Base-by-base conservation (phyloP, 2,329 filamentous ascomycete species). In the Fusarium siculi region DNA sequence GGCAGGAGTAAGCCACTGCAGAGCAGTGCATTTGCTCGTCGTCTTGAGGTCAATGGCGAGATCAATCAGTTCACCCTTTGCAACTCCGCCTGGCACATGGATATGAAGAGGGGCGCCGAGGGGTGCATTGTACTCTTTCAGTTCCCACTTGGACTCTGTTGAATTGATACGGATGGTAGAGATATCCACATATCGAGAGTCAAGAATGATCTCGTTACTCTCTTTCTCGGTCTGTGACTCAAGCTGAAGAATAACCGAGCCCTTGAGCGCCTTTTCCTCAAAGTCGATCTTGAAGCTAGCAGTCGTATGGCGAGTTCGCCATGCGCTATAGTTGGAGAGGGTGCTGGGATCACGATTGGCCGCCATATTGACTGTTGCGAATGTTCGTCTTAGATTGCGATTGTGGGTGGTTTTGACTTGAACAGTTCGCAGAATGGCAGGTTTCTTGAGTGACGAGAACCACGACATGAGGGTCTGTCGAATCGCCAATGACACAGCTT, bases 1-100 rank as follows among this genome's bases (percentile, higher is more conserved):
- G 37, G 92, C 93, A 4, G 95, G 94, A 1, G 93, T 95, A 82
- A 99, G 88, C 96, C 96, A 99, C 83, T 98, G 96, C 70, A 99
- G 86, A 15, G 96, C 96, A 16, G 95, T 97, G 82, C 96, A 98
- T 78, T 93, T 89, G 57, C 93, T 89, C 2, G 96, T 98, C 9
- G 96, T 98, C 75, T 93, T 88, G 36, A 98, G 82, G 30, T 88
- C 85, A 70, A 97, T 93, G 81, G 90, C 83, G 23, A 92, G 77
- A 73, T 85, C 84, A 68, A 91, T 80, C 30, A 86, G 76, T 28
- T 86, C 81, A 56, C 89, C 89, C 79, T 87, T 88, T 61, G 84
- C 78, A 8, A 85, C 85, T 40, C 88, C 89, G 9, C 84, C 82
- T 16, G 89, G 88, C 21, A 92, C 82, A n/a, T 85, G 81, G 66